Evolutionary conservation across 805 yeast species (phyloP).

Genomic region (Wickerhamomyces ciferrii): DNA sequence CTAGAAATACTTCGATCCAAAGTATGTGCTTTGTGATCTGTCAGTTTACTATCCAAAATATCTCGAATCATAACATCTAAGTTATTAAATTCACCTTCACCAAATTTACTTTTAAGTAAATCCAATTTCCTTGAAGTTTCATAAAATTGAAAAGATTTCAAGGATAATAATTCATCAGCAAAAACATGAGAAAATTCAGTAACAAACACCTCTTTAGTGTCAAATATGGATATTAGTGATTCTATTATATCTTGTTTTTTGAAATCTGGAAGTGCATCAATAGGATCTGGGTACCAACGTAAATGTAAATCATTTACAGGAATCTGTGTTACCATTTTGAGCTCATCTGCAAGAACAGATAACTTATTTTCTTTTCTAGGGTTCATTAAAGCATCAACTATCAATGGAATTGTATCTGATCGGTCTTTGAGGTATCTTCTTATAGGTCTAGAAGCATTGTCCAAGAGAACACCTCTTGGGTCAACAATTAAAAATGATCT

Average conservation of each 20-base stretch:
- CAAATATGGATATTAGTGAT: constrained; percentile 66
- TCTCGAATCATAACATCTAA: constrained; percentile 85
- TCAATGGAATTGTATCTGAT: constrained; percentile 61
- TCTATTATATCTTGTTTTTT: constrained; percentile 66
- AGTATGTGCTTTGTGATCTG: constrained; percentile 34
- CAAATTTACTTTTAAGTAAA: constrained; percentile 57
- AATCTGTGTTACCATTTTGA: constrained; percentile 25
- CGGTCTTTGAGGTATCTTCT: constrained; percentile 66
- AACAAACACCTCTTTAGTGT: constrained; percentile 60
- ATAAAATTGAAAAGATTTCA: constrained; percentile 29
- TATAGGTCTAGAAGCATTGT: constrained; percentile 73
- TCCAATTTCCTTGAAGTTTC: constrained; percentile 40
- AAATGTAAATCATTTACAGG: constrained; percentile 20
- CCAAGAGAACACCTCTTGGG: constrained; percentile 79
- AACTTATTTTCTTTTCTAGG: constrained; percentile 27
- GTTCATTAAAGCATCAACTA: constrained; percentile 67
- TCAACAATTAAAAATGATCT: constrained; percentile 72
- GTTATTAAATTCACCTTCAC: constrained; percentile 57
- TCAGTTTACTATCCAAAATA: constrained; percentile 47
- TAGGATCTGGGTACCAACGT: constrained; percentile 81
- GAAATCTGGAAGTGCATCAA: constrained; percentile 87
- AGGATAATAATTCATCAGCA: constrained; percentile 45
- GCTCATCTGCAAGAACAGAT: constrained; percentile 48
- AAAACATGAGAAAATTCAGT: constrained; percentile 59
- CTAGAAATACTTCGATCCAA: constrained; percentile 14